Evolutionary conservation across 331 rosid genomes (phyloP).

Genomic region (Ulmus americana): DNA sequence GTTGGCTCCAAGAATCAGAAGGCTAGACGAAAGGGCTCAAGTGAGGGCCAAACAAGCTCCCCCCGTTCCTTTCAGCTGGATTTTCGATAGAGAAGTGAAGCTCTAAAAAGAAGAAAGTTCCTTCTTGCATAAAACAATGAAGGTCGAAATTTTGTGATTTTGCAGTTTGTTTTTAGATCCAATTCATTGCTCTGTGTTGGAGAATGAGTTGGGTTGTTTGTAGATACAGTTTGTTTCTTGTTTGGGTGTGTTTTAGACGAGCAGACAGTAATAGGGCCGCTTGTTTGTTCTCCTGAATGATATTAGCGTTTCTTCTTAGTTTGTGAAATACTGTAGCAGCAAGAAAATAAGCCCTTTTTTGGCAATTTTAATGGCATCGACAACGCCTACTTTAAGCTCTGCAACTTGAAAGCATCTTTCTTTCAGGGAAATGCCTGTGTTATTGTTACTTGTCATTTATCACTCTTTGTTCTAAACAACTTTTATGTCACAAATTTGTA

Average conservation of each 20-base stretch:
- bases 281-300: neutral
- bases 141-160: constrained; percentile 19
- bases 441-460: neutral
- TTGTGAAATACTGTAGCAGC: neutral
- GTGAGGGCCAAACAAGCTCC: constrained; percentile 43
- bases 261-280: constrained; percentile 17
- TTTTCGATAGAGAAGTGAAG: constrained; percentile 56
- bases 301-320: neutral
- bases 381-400: neutral
- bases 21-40: constrained; percentile 67
- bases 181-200: constrained; percentile 20
- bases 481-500: neutral
- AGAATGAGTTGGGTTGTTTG: constrained; percentile 16
- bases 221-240: constrained; percentile 33
- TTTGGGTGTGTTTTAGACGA: constrained; percentile 25
- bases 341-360: neutral
- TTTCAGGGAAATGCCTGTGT: neutral
- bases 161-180: constrained; percentile 21
- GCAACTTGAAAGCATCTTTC: neutral
- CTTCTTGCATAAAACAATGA: constrained; percentile 16
- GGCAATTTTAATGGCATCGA: constrained; percentile 32
- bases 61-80: constrained; percentile 51
- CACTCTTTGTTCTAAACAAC: neutral
- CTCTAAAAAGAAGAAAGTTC: constrained; percentile 34
- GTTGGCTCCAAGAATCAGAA: constrained; percentile 62